phyloP scores from a whole-genome alignment of 75 land plant genomes.

The Larix kaempferi region DNA sequence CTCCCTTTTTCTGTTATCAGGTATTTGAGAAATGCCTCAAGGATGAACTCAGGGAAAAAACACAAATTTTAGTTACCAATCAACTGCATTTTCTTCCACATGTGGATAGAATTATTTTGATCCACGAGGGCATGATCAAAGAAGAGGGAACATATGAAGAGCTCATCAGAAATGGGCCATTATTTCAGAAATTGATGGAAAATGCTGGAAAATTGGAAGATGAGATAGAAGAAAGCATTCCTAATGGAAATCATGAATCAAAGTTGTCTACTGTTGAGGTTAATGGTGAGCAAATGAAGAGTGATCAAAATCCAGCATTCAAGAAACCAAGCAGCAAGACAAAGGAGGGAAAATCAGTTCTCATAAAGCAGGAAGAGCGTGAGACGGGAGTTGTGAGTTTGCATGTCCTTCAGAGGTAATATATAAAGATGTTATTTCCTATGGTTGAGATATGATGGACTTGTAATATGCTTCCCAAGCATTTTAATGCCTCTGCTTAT shows the following conservation, averaged over 20 bases:
- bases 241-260: constrained; percentile 15
- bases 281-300: constrained; percentile 3
- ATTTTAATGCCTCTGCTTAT: background rate
- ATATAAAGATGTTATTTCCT: background rate
- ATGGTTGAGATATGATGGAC: background rate
- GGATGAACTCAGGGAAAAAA: constrained; percentile 74
- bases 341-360: constrained; percentile 70
- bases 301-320: constrained; percentile 13
- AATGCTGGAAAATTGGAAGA: constrained; percentile 98
- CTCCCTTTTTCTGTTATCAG: constrained; percentile 27
- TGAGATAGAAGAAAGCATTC: constrained; percentile 30
- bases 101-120: constrained; percentile 83
- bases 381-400: constrained; percentile 92
- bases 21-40: constrained; percentile 91
- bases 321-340: constrained; percentile 19
- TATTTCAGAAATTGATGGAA: constrained; percentile 93
- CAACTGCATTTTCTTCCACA: constrained; percentile 96
- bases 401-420: constrained; percentile 79
- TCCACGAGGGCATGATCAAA: constrained; percentile 81
- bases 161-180: constrained; percentile 54
- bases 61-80: constrained; percentile 91
- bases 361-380: constrained; percentile 90
- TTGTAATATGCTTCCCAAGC: background rate
- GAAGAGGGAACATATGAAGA: constrained; percentile 96
- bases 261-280: constrained; percentile 5